Percentiles rank a stretch among this genome's conserved stretches.
Conservation (phyloP, 2,329 filamentous ascomycete species). For the Thielaviopsis ethacetica region DNA sequence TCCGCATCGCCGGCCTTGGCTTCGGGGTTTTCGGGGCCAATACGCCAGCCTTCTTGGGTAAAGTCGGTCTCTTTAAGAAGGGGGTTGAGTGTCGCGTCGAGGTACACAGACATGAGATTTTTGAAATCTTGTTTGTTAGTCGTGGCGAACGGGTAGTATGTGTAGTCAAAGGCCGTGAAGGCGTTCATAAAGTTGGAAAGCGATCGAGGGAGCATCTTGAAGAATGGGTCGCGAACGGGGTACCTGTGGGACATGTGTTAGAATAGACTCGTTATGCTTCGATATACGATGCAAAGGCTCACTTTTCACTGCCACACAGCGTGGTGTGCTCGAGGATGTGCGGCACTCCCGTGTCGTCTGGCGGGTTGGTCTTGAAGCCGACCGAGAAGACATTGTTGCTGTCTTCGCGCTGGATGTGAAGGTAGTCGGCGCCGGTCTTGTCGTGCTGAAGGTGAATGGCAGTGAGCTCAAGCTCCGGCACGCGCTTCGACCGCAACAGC, state of each 20-base stretch:
- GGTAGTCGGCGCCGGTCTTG: constrained; percentile 87
- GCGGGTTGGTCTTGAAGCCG: constrained; percentile 97
- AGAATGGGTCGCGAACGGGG: constrained; percentile 96
- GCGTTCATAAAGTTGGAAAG: constrained; percentile 99
- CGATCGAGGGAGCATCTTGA: constrained; percentile 97
- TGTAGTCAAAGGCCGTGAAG: constrained; percentile 91
- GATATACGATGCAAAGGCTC: constrained; percentile 15
- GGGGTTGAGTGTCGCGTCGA: constrained; percentile 84
- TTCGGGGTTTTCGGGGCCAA: constrained; percentile 77
- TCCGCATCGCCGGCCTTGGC: constrained; percentile 37
- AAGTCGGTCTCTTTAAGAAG: constrained; percentile 85
- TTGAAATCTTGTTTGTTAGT: constrained; percentile 91
- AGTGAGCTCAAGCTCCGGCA: constrained; percentile 84
- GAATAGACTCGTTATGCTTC: constrained; percentile 12
- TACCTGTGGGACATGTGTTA: constrained; percentile 41
- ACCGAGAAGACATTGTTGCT: constrained; percentile 99
- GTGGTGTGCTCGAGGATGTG: constrained; percentile 98
- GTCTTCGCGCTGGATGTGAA: constrained; percentile 88
- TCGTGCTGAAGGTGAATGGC: constrained; percentile 84
- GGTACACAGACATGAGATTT: constrained; percentile 90
- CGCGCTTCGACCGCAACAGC: constrained; percentile 71
- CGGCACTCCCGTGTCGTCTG: constrained; percentile 86
- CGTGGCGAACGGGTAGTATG: constrained; percentile 93
- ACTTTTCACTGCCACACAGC: constrained; percentile 89
- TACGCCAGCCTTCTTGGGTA: constrained; percentile 88